phyloP scores from a whole-genome alignment of 2,329 filamentous ascomycete genomes.

The Fusarium pseudocircinatum region DNA sequence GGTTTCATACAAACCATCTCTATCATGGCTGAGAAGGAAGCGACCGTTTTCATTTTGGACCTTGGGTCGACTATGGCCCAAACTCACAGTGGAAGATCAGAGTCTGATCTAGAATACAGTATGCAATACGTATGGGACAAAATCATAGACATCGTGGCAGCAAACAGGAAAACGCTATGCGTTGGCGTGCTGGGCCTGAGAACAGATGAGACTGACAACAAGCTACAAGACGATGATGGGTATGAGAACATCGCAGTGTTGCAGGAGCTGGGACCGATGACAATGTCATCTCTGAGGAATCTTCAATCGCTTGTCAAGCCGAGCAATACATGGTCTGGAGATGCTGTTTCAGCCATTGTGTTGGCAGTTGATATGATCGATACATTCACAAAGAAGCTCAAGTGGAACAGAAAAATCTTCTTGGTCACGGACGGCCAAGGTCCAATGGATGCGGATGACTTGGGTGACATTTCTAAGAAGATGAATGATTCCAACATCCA shows the following conservation, averaged over 20 bases:
- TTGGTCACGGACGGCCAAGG: slow-evolving; percentile 86
- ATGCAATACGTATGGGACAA: slow-evolving; percentile 97
- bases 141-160: slow-evolving; percentile 73
- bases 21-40: slow-evolving; percentile 91
- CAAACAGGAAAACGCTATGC: slow-evolving; percentile 73
- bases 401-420: slow-evolving; percentile 82
- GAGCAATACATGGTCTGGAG: slow-evolving; percentile 75
- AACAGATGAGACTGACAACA: slow-evolving; percentile 79
- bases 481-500: slow-evolving; percentile 82
- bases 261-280: slow-evolving; percentile 70
- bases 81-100: slow-evolving; percentile 72
- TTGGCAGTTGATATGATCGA: slow-evolving; percentile 88
- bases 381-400: slow-evolving; percentile 80
- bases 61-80: slow-evolving; percentile 86
- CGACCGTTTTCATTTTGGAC: slow-evolving; percentile 91
- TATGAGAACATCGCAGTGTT: slow-evolving; percentile 87
- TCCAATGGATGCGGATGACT: slow-evolving; percentile 74
- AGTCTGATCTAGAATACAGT: slow-evolving; percentile 87
- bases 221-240: slow-evolving; percentile 72
- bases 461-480: slow-evolving; percentile 75
- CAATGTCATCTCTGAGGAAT: slow-evolving; percentile 73
- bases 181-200: slow-evolving; percentile 85
- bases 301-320: slow-evolving; percentile 72
- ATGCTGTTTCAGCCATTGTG: slow-evolving; percentile 88
- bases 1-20: not conserved